Conservation (phyloP, 768 basidiomycete species). For the Phanerodontia chrysosporium region DNA sequence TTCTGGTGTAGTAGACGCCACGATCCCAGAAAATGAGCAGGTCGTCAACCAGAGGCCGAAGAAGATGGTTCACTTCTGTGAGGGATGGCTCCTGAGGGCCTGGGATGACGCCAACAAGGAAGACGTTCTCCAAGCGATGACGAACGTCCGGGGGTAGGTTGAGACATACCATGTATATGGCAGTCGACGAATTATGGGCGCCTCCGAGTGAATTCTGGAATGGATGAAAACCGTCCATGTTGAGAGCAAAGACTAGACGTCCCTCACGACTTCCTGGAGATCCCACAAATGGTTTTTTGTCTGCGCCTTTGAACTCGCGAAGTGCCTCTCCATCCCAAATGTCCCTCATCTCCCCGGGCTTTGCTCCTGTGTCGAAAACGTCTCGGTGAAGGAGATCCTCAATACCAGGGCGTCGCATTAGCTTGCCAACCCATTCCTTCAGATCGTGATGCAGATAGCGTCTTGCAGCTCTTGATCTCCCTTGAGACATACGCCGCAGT, state of each 20-base stretch:
- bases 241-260: slow-evolving; percentile 13
- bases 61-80: slow-evolving; percentile 32
- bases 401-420: slow-evolving; percentile 13
- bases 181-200: slow-evolving; percentile 1
- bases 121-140: slow-evolving; percentile 32
- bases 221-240: slow-evolving; percentile 16
- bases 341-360: slow-evolving; percentile 1
- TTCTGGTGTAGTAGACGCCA: slow-evolving; percentile 28
- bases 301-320: slow-evolving; percentile 10
- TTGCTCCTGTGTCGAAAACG: not conserved
- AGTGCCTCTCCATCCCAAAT: slow-evolving; percentile 11
- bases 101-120: slow-evolving; percentile 37
- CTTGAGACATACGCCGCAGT: not conserved
- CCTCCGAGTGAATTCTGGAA: slow-evolving; percentile 8
- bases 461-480: not conserved
- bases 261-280: not conserved
- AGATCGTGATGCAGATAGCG: slow-evolving; percentile 8
- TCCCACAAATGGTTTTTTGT: slow-evolving; percentile 4
- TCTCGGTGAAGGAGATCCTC: slow-evolving; percentile 2
- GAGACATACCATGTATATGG: slow-evolving; percentile 22
- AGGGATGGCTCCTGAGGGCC: slow-evolving; percentile 35
- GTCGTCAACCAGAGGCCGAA: slow-evolving; percentile 36
- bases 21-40: slow-evolving; percentile 29
- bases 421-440: slow-evolving; percentile 11
- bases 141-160: slow-evolving; percentile 23